phyloP scores from a whole-genome alignment of 176 grass and related monocot genomes.

The Bothriochloa decipiens region DNA sequence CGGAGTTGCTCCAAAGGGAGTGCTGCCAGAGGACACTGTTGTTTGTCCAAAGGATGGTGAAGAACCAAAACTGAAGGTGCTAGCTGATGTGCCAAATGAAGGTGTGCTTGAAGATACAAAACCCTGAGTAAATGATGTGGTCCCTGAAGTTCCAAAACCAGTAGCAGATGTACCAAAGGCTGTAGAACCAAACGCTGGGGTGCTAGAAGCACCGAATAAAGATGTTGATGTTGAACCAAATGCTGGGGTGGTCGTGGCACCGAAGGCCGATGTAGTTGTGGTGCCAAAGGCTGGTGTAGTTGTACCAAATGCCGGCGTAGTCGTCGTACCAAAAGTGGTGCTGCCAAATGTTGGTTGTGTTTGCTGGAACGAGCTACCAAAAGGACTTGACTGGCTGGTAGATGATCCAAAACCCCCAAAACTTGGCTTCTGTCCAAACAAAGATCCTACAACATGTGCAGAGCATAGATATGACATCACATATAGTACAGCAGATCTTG shows the following conservation, averaged over 20 bases:
- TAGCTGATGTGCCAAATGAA: conserved; percentile 64
- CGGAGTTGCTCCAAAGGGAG: conserved; percentile 71
- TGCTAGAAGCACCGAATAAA: conserved; percentile 64
- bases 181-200: conserved; percentile 65
- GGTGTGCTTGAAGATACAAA: conserved; percentile 69
- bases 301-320: conserved; percentile 12
- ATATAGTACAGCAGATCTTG: conserved; percentile 10
- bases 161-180: conserved; percentile 65
- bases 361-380: conserved; percentile 79
- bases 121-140: conserved; percentile 59
- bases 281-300: conserved; percentile 6
- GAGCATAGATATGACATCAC: conserved; percentile 7
- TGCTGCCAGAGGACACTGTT: conserved; percentile 62
- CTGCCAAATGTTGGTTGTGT: conserved; percentile 79
- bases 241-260: conserved; percentile 27
- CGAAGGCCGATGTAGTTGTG: conserved; percentile 13
- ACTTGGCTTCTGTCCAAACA: conserved; percentile 88
- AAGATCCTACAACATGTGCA: conserved; percentile 59
- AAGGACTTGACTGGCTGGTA: conserved; percentile 75
- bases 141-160: conserved; percentile 66
- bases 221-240: conserved; percentile 69
- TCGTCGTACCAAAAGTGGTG: conserved; percentile 46
- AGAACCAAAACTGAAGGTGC: conserved; percentile 80
- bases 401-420: conserved; percentile 86
- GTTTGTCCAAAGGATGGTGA: conserved; percentile 73